Evolutionary conservation across 176 grass and related monocot species (phyloP).

Genomic region (Oryza glaberrima): DNA sequence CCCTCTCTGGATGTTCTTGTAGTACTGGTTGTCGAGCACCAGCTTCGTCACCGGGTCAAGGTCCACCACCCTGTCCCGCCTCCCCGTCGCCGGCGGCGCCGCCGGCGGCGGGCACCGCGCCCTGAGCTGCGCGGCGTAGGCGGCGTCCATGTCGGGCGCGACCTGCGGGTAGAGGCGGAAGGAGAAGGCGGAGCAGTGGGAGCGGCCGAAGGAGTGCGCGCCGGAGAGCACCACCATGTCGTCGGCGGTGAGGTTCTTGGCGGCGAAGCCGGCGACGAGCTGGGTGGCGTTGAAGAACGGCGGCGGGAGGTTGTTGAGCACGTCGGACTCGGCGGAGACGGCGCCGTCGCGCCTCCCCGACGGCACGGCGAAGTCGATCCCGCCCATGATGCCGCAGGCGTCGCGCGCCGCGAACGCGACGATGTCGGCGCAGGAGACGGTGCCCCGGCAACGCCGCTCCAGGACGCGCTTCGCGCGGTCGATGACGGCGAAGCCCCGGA

Average conservation of each 20-base stretch:
- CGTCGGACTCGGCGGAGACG: slow-evolving; percentile 42
- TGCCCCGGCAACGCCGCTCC: slow-evolving; percentile 41
- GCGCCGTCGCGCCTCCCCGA: slow-evolving; percentile 56
- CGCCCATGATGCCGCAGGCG: slow-evolving; percentile 37
- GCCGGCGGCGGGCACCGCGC: slow-evolving; percentile 11
- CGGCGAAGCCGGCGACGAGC: slow-evolving; percentile 38
- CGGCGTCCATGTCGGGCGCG: slow-evolving; percentile 18
- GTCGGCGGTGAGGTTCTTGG: slow-evolving; percentile 45
- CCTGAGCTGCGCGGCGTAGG: slow-evolving; percentile 1
- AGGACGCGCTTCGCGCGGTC: slow-evolving; percentile 41
- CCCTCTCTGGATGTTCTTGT: slow-evolving; percentile 43
- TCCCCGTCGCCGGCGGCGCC: slow-evolving; percentile 27
- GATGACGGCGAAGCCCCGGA: slow-evolving; percentile 58
- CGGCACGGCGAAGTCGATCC: slow-evolving; percentile 47
- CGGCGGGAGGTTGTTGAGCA: slow-evolving; percentile 21
- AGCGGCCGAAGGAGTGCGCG: slow-evolving; percentile 61
- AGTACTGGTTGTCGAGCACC: slow-evolving; percentile 62
- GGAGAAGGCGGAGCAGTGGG: slow-evolving; percentile 68
- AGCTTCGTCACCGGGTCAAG: slow-evolving; percentile 38
- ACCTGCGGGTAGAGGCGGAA: slow-evolving; percentile 46
- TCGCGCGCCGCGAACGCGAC: slow-evolving; percentile 58
- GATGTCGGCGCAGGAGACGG: slow-evolving; percentile 62
- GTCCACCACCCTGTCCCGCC: slow-evolving; percentile 45
- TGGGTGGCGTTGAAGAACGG: slow-evolving; percentile 10
- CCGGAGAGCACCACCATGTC: slow-evolving; percentile 76